phyloP scores from a whole-genome alignment of 345 rosid genomes.

The Rhodamnia argentea region DNA sequence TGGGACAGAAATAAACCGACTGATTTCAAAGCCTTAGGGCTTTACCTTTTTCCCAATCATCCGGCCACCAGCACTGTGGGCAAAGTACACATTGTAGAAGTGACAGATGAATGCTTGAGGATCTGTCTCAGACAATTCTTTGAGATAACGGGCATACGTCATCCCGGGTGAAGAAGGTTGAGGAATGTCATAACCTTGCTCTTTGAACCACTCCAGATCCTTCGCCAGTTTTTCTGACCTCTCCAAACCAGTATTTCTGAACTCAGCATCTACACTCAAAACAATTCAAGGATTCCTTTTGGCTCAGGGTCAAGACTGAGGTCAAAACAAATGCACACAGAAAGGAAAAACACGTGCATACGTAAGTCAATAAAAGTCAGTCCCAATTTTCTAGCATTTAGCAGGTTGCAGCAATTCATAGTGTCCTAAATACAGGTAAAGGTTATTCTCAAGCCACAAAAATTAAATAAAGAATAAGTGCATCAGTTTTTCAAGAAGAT shows the following conservation, averaged over 20 bases:
- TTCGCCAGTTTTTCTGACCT: slow-evolving; percentile 55
- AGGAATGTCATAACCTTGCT: slow-evolving; percentile 77
- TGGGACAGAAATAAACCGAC: neutral
- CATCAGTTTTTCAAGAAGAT: neutral
- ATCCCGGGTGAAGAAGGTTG: slow-evolving; percentile 73
- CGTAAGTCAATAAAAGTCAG: neutral
- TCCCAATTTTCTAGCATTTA: neutral
- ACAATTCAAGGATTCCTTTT: neutral
- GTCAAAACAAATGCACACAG: neutral
- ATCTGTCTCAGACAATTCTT: slow-evolving; percentile 68
- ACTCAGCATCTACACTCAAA: slow-evolving; percentile 54
- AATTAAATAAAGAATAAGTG: neutral
- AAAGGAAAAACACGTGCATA: neutral
- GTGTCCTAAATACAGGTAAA: neutral
- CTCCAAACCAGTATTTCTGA: slow-evolving; percentile 78
- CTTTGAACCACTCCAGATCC: slow-evolving; percentile 87
- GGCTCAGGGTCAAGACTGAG: neutral
- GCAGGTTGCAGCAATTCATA: neutral
- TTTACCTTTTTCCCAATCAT: slow-evolving; percentile 93
- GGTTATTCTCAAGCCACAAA: neutral
- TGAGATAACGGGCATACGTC: slow-evolving; percentile 47
- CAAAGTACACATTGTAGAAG: slow-evolving; percentile 91
- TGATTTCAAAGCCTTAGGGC: neutral
- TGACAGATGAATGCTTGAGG: slow-evolving; percentile 96
- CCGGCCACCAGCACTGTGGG: slow-evolving; percentile 94